phyloP scores from a whole-genome alignment of 2,329 filamentous ascomycete species.

The Talaromyces sp. region DNA sequence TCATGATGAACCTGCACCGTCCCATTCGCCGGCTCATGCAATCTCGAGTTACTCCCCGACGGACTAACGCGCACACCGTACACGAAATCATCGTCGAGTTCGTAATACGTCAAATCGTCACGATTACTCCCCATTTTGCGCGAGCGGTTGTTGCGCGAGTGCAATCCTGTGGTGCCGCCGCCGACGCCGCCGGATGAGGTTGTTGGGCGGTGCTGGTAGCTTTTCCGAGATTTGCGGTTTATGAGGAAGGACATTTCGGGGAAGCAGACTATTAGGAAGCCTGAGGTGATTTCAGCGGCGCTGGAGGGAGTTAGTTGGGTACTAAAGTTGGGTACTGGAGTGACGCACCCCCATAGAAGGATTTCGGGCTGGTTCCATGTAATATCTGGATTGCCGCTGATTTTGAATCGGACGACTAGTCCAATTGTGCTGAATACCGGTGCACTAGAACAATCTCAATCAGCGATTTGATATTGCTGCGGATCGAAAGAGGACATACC shows the following conservation, averaged over 20 bases:
- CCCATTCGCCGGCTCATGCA: conserved; percentile 14
- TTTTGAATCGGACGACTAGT: conserved; percentile 13
- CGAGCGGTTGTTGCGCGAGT: conserved; percentile 8
- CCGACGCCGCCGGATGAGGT: background rate
- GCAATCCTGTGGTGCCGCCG: background rate
- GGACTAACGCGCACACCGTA: conserved; percentile 15
- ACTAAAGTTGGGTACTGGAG: background rate
- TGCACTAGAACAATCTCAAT: background rate
- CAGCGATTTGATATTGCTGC: background rate
- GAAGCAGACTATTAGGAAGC: conserved; percentile 14
- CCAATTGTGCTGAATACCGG: conserved; percentile 15
- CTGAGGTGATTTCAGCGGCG: conserved; percentile 11
- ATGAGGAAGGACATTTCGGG: conserved; percentile 15
- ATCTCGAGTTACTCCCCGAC: conserved; percentile 11
- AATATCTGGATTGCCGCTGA: conserved; percentile 9
- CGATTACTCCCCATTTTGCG: conserved; percentile 11
- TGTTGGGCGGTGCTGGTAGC: conserved; percentile 9
- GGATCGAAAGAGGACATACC: background rate
- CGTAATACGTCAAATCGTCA: conserved; percentile 12
- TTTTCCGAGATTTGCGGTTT: conserved; percentile 5
- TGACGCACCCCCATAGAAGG: conserved; percentile 15
- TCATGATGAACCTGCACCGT: conserved; percentile 16
- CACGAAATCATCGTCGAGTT: conserved; percentile 14
- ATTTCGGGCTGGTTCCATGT: conserved; percentile 16
- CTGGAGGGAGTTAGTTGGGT: background rate